Evolutionary conservation across 805 yeast species (phyloP), one percentile per base, ranked within the genome.

Genomic region (Komagataella mondaviorum): DNA sequence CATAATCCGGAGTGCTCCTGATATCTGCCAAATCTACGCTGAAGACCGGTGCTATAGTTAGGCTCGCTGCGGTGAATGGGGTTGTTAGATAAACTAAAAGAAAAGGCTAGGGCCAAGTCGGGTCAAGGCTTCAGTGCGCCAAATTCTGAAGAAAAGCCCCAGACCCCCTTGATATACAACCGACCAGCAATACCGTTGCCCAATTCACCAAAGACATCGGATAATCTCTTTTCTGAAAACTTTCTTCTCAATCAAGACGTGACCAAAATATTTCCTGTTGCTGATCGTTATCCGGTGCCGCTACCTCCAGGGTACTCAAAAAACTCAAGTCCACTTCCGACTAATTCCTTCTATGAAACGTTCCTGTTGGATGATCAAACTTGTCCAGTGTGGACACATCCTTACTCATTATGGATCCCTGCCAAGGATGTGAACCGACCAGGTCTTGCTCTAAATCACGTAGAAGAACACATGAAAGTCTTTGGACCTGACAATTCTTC

Each of bases 311-410:
- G 47, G 14, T 23, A 23, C 47, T 14, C 36, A n/a, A 12, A 16
- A 6, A 23, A 45, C 48, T 30, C 46, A 24, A 51, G 55, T 22
- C 50, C 77, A 59, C 70, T 80, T 39, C 83, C 80, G 55, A 85
- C 93, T 23, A 86, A 86, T 64, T 84, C 85, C 61, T 85, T 85
- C 60, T 85, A 79, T 65, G 81, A 83, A 48, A 85, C 85, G 65
- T 66, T 85, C 66, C 65, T 85, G 12, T 64, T 85, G 48, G 85
- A 75, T 1, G 73, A 73, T 55, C 89, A 83, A 59, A 75, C 79
- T 1, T 71, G 75, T 52, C 84, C 88, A 1, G 75, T 80, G 0
- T 85, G 85, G 85, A 77, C 89, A 0, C 86, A 82, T 56, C 95
- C 95, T 4, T 84, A 84, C 60, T 77, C 85, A 10, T 65, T 83